These are phyloP conservation scores for Podaxis sp. DNA, from an alignment of 768 basidiomycete species.

Conservation along the genomic window DNA sequence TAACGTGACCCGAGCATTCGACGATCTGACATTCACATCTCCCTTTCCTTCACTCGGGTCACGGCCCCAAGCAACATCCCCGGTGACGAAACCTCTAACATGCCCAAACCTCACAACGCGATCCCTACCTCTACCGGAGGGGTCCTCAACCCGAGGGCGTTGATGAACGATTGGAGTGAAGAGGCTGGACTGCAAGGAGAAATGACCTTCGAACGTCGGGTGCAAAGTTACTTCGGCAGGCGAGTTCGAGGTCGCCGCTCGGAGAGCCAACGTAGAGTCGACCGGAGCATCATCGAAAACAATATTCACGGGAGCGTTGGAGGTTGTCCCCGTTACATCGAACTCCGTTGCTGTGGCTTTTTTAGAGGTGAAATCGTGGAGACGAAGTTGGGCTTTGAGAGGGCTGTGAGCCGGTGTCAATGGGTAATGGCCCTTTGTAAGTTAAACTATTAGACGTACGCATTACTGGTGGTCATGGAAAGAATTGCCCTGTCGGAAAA, in stretches of 20 bases:
- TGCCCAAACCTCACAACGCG: not conserved
- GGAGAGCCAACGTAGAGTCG: not conserved
- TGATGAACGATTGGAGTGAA: constrained; percentile 2
- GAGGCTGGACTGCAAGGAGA: not conserved
- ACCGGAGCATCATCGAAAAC: constrained; percentile 8
- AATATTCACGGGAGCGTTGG: not conserved
- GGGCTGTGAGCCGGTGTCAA: not conserved
- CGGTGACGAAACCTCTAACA: not conserved
- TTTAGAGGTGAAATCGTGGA: not conserved
- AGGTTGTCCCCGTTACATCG: not conserved
- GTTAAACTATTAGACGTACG: not conserved
- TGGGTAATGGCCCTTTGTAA: not conserved
- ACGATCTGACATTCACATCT: constrained; percentile 1
- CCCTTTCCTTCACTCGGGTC: not conserved
- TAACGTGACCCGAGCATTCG: constrained; percentile 3
- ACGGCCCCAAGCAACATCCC: constrained; percentile 10
- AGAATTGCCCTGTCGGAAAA: not conserved
- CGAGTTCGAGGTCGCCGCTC: constrained; percentile 1
- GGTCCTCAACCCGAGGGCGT: constrained; percentile 5
- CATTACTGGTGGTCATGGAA: constrained; percentile 4
- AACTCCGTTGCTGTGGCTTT: not conserved
- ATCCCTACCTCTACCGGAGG: not conserved
- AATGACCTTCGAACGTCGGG: constrained; percentile 11
- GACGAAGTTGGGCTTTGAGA: constrained; percentile 2
- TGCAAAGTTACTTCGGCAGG: constrained; percentile 9